These are phyloP conservation scores for Penicillium nucicola DNA, from an alignment of 495 filamentous ascomycete species.

Conservation along the genomic window DNA sequence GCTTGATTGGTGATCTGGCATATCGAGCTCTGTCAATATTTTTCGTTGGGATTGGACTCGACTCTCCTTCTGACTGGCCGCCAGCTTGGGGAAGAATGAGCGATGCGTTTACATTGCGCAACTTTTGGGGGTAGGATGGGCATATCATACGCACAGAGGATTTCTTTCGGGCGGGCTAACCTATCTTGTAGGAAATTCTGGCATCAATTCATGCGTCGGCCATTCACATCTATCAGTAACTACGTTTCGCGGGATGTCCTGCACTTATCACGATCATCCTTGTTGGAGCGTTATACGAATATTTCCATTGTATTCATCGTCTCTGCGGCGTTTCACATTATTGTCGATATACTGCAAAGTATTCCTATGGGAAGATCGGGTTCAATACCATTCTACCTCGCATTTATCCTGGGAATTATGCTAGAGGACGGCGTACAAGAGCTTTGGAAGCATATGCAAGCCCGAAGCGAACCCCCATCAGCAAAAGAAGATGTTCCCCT, in stretches of 20 bases:
- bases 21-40: conserved; percentile 1
- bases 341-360: conserved; percentile 3
- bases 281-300: conserved; percentile 2
- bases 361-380: background rate
- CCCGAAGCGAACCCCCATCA: background rate
- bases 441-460: background rate
- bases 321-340: background rate
- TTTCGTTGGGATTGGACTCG: background rate
- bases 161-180: no score
- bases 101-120: background rate
- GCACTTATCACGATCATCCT: background rate
- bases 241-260: background rate
- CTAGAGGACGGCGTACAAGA: conserved; percentile 6
- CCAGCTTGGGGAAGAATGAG: conserved; percentile 1
- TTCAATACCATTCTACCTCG: conserved; percentile 9
- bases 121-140: conserved; percentile 1
- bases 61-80: background rate
- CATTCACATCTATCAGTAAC: background rate
- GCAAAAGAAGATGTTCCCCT: background rate
- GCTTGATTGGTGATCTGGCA: background rate
- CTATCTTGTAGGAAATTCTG: background rate
- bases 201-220: conserved; percentile 7
- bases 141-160: background rate
- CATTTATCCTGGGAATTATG: conserved; percentile 6
- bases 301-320: conserved; percentile 2